Base-by-base conservation (phyloP, 768 basidiomycete genomes). In the Boletus insuetus region DNA sequence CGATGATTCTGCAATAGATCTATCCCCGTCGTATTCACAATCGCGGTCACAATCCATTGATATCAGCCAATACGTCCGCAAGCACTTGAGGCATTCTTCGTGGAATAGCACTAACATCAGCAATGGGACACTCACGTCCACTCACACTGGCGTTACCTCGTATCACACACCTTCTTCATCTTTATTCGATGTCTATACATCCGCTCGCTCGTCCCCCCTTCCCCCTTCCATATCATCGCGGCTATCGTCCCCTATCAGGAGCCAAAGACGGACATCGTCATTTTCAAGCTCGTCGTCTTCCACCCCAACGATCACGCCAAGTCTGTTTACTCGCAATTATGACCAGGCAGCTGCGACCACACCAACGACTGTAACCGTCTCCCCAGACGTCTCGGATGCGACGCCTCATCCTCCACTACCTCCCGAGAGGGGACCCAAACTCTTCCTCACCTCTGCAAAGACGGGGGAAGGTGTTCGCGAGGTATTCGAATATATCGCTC, bases 141-240 rank as follows among this genome's bases (percentile, higher is more conserved):
- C 80, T 7, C 79, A 78, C 48, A 84, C 86, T 0, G 78, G 78
- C 2, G 65, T 82, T 4, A 83, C 86, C 1, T 75, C 84, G 40
- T 92, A 86, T 69, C 86, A 90, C 68, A 92, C 91, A 0, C 89
- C 91, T 8, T 82, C 85, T 0, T 91, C 90, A 0, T 90, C 88
- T n/a, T 58, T 89, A 41, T 86, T 82, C 59, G 85, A 89, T 64
- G 60, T 66, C 4, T 87, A 75, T 57, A 77, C 82, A 19, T 82
- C 85, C 8, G 85, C 87, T 4, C 78, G 81, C 11, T 81, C 82
- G 4, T 85, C 86, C 3, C 84, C 84, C 0, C 74, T 77, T 49
- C 75, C 81, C 0, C 62, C 58, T 1, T 71, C 71, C 3, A 16
- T 62, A 14, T 65, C 64, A 6, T 69, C 68, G 11, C 59, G 58